Percentiles rank a stretch among this genome's conserved stretches.
phyloP scores from a whole-genome alignment of 2,329 filamentous ascomycete species.

The Onygenales sp. region DNA sequence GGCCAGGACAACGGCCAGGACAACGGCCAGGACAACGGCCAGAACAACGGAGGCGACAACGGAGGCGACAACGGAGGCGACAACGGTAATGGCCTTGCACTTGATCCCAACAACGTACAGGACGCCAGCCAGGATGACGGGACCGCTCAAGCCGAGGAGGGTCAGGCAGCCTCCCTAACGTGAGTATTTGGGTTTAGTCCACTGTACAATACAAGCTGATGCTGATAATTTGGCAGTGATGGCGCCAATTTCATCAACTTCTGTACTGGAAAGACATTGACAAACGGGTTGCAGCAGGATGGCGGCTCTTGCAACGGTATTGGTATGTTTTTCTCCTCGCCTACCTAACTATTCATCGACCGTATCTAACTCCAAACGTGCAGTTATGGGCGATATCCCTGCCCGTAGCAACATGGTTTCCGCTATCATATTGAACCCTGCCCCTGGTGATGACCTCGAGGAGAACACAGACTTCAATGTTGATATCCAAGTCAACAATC shows the following conservation, averaged over 20 bases:
- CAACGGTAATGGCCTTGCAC: constrained; percentile 13
- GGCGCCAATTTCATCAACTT: constrained; percentile 52
- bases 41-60: constrained; percentile 8
- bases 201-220: not conserved
- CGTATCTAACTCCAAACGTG: not conserved
- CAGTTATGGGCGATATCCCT: constrained; percentile 50
- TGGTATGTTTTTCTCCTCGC: constrained; percentile 20
- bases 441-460: constrained; percentile 30
- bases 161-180: constrained; percentile 39
- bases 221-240: constrained; percentile 26
- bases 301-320: constrained; percentile 49
- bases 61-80: constrained; percentile 11
- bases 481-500: constrained; percentile 38
- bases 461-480: constrained; percentile 39
- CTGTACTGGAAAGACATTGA: constrained; percentile 44
- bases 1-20: constrained; percentile 10
- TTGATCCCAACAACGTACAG: constrained; percentile 36
- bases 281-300: constrained; percentile 44
- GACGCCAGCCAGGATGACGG: constrained; percentile 17
- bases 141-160: constrained; percentile 21
- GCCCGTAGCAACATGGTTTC: constrained; percentile 44
- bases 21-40: constrained; percentile 5
- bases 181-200: constrained; percentile 17
- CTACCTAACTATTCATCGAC: not conserved
- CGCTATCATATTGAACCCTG: constrained; percentile 41